Conservation (phyloP, 148 eudicot genomes). For the Arctostaphylos glauca region DNA sequence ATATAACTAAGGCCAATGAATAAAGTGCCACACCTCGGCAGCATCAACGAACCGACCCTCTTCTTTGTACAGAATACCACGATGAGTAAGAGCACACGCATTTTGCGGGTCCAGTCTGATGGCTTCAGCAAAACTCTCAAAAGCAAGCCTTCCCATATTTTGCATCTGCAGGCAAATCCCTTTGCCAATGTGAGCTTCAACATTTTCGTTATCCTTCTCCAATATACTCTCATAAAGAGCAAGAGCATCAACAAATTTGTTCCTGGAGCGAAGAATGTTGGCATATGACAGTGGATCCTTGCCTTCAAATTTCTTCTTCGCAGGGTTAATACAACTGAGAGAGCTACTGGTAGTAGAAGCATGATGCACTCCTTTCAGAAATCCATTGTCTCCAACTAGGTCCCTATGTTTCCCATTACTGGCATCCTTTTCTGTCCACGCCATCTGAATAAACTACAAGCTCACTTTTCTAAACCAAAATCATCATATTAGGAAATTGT, state of each 20-base stretch:
- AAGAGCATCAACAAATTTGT: conserved; percentile 81
- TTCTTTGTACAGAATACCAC: conserved; percentile 91
- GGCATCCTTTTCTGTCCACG: conserved; percentile 61
- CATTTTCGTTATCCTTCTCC: conserved; percentile 69
- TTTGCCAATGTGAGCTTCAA: conserved; percentile 88
- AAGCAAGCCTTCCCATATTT: conserved; percentile 68
- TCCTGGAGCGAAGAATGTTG: conserved; percentile 84
- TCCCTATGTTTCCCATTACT: conserved; percentile 44
- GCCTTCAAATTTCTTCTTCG: conserved; percentile 39
- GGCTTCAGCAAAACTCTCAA: conserved; percentile 83
- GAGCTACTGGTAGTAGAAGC: conserved; percentile 33
- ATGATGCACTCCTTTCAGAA: conserved; percentile 36
- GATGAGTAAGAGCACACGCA: conserved; percentile 91
- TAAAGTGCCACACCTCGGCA: conserved; percentile 63
- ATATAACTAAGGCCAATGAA: not conserved
- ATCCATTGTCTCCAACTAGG: conserved; percentile 45
- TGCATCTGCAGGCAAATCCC: conserved; percentile 95
- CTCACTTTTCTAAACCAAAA: conserved; percentile 21
- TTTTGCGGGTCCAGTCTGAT: conserved; percentile 79
- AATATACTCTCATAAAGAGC: conserved; percentile 65
- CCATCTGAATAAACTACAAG: conserved; percentile 35
- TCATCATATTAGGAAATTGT: conserved; percentile 1
- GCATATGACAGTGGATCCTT: conserved; percentile 77
- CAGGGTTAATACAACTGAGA: conserved; percentile 32
- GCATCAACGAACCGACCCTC: conserved; percentile 90